These are phyloP conservation scores for Alternaria atra DNA, from an alignment of 2,329 filamentous ascomycete species.

Conservation along the genomic window DNA sequence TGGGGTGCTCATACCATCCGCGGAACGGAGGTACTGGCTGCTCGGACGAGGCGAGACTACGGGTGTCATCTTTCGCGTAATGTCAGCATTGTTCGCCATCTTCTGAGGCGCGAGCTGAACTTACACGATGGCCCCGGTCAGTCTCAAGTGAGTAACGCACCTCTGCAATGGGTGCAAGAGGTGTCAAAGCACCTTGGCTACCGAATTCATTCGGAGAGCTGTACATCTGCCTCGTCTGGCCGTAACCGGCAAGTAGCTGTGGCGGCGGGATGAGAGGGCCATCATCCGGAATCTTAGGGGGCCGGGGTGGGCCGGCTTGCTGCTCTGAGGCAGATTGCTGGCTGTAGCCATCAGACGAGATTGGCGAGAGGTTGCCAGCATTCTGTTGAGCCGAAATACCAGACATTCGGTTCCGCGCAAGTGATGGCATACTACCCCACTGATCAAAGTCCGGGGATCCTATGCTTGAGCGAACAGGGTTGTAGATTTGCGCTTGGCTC, in stretches of 20 bases:
- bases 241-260: constrained; percentile 50
- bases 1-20: constrained; percentile 37
- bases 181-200: constrained; percentile 49
- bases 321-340: constrained; percentile 52
- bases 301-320: constrained; percentile 56
- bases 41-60: constrained; percentile 45
- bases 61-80: constrained; percentile 38
- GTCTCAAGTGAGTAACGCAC: constrained; percentile 61
- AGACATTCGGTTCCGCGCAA: constrained; percentile 52
- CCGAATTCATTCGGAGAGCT: constrained; percentile 49
- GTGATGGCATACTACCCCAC: constrained; percentile 58
- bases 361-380: constrained; percentile 49
- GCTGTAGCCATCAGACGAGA: constrained; percentile 51
- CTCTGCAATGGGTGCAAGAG: constrained; percentile 61
- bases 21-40: constrained; percentile 36
- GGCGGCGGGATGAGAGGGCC: constrained; percentile 67
- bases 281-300: constrained; percentile 65
- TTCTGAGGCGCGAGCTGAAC: constrained; percentile 10
- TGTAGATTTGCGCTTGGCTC: constrained; percentile 74
- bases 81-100: constrained; percentile 19
- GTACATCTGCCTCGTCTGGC: constrained; percentile 52
- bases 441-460: constrained; percentile 54
- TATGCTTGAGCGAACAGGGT: constrained; percentile 47
- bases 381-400: constrained; percentile 42
- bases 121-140: constrained; percentile 47